Base-by-base conservation (phyloP, 73 alveolate genomes). In the Vitrella brassicaformis region DNA sequence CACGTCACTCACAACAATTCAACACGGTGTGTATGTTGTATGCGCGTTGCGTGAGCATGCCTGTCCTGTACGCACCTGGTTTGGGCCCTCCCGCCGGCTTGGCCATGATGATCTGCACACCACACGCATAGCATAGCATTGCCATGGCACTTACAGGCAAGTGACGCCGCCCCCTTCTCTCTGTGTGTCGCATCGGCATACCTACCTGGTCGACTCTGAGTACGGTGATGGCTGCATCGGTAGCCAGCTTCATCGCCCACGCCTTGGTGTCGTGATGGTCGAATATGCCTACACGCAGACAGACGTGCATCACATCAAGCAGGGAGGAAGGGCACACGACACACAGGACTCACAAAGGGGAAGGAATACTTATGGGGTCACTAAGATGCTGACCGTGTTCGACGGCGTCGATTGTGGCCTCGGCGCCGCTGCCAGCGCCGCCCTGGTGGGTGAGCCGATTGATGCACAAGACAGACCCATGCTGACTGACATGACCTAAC, bases 181-280 rank as follows among this genome's bases (percentile, higher is more conserved):
- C n/a, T n/a, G n/a, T n/a, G n/a, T n/a, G n/a, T n/a, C n/a, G 81
- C 28, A 56, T 73, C 25, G 80, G 66, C 81, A 75, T 87, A 70
- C 78, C 86, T 39, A 90, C 88, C 80, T 83, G 88, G 86, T 95
- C 98, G 67, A 95, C 95, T 85, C 90, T 91, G 0, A 95, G 85
- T 75, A 95, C 90, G 31, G 99, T 95, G 70, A 90, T 79, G 25
- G 92, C 98, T 26, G 98, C 96, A 81, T 94, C 97, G 46, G 94
- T 91, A 28, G 98, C 94, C 56, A 94, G 92, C 75, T 90, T 95
- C 72, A 95, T 85, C 47, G 98, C 98, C 98, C 98, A 94, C 81
- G 85, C 82, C 88, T 95, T 95, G 67, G 95, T 86, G 76, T 93
- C 96, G 84, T 91, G 68, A 71, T 94, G 95, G 77, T 95, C 99